Evolutionary conservation across 192 early-diverging fungal genomes (phyloP).

Genomic region (Coemansia biformis): DNA sequence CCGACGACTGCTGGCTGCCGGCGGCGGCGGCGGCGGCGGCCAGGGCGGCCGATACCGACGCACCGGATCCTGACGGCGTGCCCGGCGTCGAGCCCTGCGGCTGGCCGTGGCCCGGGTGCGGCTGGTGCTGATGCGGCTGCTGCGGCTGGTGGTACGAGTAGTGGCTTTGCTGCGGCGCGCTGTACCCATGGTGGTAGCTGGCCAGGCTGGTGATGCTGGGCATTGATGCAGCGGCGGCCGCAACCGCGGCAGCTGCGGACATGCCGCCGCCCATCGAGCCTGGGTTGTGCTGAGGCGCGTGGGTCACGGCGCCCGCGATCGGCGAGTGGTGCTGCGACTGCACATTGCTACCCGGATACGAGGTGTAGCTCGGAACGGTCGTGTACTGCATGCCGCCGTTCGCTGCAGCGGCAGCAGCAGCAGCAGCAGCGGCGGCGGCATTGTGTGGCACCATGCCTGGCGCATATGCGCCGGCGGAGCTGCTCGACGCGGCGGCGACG

Average conservation of each 20-base stretch:
- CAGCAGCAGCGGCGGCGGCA: constrained; percentile 9
- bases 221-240: constrained; percentile 27
- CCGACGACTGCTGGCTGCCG: constrained; percentile 15
- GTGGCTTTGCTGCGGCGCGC: constrained; percentile 23
- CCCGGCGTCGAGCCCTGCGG: constrained; percentile 17
- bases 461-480: constrained; percentile 20
- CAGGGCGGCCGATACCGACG: constrained; percentile 28
- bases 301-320: constrained; percentile 22
- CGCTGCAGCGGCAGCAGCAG: constrained; percentile 11
- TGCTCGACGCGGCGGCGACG: constrained; percentile 22
- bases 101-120: constrained; percentile 13
- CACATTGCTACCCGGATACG: constrained; percentile 42
- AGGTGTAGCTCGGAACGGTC: constrained; percentile 33
- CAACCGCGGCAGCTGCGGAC: constrained; percentile 22
- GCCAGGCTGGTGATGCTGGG: constrained; percentile 35
- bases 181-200: constrained; percentile 45
- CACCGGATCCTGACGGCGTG: constrained; percentile 13
- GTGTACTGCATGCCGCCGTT: constrained; percentile 25
- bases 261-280: constrained; percentile 13
- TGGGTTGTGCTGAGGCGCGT: constrained; percentile 25
- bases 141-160: constrained; percentile 28
- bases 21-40: constrained; percentile 31
- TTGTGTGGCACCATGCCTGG: constrained; percentile 21
- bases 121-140: constrained; percentile 16
- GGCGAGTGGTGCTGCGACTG: constrained; percentile 52